A percentile compares a stretch with the other conserved stretches of the same genome.
phyloP scores from a whole-genome alignment of 768 basidiomycete species.

The Termitomyces titanicus region DNA sequence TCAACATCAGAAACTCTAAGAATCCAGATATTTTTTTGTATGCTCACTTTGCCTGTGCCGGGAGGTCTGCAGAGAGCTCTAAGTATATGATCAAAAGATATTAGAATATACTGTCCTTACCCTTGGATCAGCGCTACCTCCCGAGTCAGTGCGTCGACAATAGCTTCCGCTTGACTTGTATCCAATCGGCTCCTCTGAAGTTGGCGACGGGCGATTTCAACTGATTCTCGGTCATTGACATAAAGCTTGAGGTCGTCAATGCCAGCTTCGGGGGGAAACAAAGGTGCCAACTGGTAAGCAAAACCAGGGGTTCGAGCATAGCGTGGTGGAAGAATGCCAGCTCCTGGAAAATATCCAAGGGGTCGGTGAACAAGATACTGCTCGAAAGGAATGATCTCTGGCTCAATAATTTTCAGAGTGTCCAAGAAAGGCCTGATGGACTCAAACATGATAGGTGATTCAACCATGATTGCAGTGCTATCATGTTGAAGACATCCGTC shows the following conservation, averaged over 20 bases:
- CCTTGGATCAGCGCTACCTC: conserved; percentile 74
- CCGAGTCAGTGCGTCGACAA: conserved; percentile 55
- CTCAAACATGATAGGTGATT: conserved; percentile 65
- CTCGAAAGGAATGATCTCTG: conserved; percentile 53
- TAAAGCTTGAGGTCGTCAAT: conserved; percentile 37
- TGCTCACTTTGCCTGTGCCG: conserved; percentile 68
- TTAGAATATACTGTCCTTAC: conserved; percentile 25
- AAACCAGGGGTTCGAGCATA: conserved; percentile 57
- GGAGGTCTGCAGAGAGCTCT: conserved; percentile 48
- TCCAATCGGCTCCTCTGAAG: conserved; percentile 60
- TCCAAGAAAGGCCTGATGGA: conserved; percentile 66
- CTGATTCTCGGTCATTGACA: conserved; percentile 36
- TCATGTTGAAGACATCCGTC: conserved; percentile 10
- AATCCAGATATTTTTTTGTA: not conserved
- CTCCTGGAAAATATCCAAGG: conserved; percentile 25
- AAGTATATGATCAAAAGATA: not conserved
- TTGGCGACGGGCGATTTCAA: conserved; percentile 43
- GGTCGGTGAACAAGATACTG: conserved; percentile 49
- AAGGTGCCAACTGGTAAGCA: conserved; percentile 48
- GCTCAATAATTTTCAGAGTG: conserved; percentile 48
- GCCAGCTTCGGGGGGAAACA: conserved; percentile 41
- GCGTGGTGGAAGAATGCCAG: conserved; percentile 44
- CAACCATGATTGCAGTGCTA: conserved; percentile 43
- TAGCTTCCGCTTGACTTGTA: conserved; percentile 65
- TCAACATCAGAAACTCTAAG: conserved; percentile 2